Evolutionary conservation across 345 rosid species (phyloP), one percentile per base, ranked within the genome.

Genomic region (Gossypium anomalum): DNA sequence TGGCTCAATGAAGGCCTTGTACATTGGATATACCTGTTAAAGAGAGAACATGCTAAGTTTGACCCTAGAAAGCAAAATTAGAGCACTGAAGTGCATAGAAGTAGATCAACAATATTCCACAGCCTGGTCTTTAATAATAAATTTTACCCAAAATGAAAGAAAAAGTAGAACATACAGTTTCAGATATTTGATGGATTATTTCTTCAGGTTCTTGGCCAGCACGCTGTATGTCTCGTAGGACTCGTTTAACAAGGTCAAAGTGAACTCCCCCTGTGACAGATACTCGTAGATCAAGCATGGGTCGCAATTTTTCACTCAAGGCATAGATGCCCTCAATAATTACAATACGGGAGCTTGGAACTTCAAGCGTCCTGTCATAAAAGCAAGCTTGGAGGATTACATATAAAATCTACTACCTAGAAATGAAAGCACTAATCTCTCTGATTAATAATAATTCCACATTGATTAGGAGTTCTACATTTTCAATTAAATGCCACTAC

Each of bases 131-230:
- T 17, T 3, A 56, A 56, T 48, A 51, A 6, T 29, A 15, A 49
- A 67, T 49, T 25, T 51, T 29, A 68, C 0, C 8, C 3, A 19
- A 19, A n/a, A 45, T 4, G 41, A 67, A 51, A 20, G 56, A 57
- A 25, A 70, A 29, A 25, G 52, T 45, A 67, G 34, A 43, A 74
- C 86, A 67, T 72, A 93, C 99, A 78, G 98, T 93, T 86, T 96
- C 99, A 78, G 99, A 96, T 81, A 96, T 96, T 83, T 96, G 98
- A 73, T 95, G 92, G 77, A 95, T 93, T 51, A 95, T 96, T 86
- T 96, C 98, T 83, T 92, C 94, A 34, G 99, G 98, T 85, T 92
- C 92, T 86, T 93, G 98, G 16, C 97, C 93, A 85, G 93, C 99
- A 70, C 98, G 97, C 71, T 96, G 98, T 81, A 96, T 96, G 78